These are phyloP conservation scores for Zygosaccharomyces kombuchaensis DNA, from an alignment of 805 yeast species.

Conservation along the genomic window DNA sequence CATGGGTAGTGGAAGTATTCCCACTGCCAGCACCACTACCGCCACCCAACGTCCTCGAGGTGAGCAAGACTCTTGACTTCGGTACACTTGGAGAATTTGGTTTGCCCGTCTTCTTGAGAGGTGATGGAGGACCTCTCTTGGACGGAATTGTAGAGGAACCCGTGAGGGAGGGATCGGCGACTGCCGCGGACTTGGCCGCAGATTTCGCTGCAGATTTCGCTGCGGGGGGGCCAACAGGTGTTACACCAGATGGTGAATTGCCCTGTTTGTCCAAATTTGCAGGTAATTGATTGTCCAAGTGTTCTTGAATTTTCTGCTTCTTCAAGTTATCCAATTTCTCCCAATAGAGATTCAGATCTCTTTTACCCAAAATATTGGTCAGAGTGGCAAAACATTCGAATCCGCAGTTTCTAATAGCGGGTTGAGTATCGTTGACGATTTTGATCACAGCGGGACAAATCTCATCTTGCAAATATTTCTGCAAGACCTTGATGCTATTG, in stretches of 20 bases:
- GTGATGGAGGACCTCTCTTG: slow-evolving; percentile 68
- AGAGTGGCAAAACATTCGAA: slow-evolving; percentile 75
- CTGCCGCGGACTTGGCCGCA: background rate
- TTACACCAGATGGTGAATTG: background rate
- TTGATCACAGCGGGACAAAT: slow-evolving; percentile 43
- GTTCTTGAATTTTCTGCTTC: slow-evolving; percentile 60
- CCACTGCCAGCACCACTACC: background rate
- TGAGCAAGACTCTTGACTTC: slow-evolving; percentile 14
- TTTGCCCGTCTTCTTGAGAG: slow-evolving; percentile 44
- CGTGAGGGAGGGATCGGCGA: slow-evolving; percentile 6
- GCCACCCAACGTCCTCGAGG: slow-evolving; percentile 28
- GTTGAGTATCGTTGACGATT: slow-evolving; percentile 76
- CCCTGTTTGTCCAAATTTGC: slow-evolving; percentile 4
- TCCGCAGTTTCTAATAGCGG: slow-evolving; percentile 73
- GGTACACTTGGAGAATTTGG: slow-evolving; percentile 12
- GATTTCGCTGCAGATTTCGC: slow-evolving; percentile 1
- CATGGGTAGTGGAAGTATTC: background rate
- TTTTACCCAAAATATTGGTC: slow-evolving; percentile 76
- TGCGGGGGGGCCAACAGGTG: slow-evolving; percentile 3
- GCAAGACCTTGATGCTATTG: slow-evolving; percentile 6
- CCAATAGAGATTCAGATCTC: slow-evolving; percentile 54
- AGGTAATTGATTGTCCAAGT: slow-evolving; percentile 7
- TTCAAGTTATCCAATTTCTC: slow-evolving; percentile 76
- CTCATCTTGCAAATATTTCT: slow-evolving; percentile 13
- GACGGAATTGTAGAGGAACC: slow-evolving; percentile 47